phyloP scores from a whole-genome alignment of 2,329 filamentous ascomycete genomes.

The Epichloe bromicola region DNA sequence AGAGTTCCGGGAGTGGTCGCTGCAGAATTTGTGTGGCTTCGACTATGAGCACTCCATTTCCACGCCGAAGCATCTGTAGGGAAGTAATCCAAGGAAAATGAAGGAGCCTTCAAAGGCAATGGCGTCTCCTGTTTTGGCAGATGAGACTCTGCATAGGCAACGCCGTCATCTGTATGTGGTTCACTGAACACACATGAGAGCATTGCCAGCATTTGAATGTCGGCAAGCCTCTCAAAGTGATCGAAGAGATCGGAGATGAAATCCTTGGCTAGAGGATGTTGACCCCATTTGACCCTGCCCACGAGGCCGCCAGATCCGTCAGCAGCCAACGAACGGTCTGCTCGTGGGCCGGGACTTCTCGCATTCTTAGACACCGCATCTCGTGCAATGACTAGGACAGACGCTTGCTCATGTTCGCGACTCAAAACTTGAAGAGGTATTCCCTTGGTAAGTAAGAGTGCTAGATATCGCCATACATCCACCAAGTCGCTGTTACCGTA shows the following conservation, averaged over 20 bases:
- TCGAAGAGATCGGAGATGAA: conserved; percentile 50
- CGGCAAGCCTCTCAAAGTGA: conserved; percentile 48
- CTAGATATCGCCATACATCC: conserved; percentile 73
- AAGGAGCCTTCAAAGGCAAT: conserved; percentile 50
- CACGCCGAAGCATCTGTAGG: conserved; percentile 43
- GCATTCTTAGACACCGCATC: conserved; percentile 34
- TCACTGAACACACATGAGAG: conserved; percentile 57
- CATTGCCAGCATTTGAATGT: conserved; percentile 61
- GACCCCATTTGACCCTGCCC: conserved; percentile 55
- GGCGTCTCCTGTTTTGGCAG: conserved; percentile 48
- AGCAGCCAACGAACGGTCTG: not conserved
- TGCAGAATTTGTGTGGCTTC: conserved; percentile 40
- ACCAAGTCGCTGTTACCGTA: conserved; percentile 59
- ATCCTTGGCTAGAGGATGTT: conserved; percentile 48
- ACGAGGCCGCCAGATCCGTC: conserved; percentile 24
- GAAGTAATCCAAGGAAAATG: conserved; percentile 55
- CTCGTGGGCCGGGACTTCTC: not conserved
- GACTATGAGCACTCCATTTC: conserved; percentile 41
- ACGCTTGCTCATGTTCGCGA: conserved; percentile 40
- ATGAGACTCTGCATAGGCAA: conserved; percentile 44
- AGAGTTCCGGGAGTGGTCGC: conserved; percentile 44
- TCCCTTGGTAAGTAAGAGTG: conserved; percentile 62
- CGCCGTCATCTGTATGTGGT: conserved; percentile 38
- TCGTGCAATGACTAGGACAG: conserved; percentile 56
- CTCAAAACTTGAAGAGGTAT: conserved; percentile 56